Conservation (phyloP, 169 alveolate genomes). For the Babesia microti region DNA sequence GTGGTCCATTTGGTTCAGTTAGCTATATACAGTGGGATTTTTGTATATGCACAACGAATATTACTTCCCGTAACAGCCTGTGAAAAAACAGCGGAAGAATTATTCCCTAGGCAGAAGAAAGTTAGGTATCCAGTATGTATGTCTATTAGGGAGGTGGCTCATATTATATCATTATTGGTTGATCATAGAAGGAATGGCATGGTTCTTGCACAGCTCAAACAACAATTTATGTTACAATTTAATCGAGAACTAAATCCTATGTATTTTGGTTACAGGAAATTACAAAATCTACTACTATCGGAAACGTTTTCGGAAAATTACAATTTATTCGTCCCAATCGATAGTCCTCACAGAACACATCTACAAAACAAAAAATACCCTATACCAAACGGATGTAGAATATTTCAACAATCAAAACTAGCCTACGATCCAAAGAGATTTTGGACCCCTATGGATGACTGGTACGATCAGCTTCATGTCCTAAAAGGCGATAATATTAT, state of each 20-base stretch:
- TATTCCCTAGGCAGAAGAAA: conserved; percentile 51
- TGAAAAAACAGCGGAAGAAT: conserved; percentile 63
- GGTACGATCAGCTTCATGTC: conserved; percentile 37
- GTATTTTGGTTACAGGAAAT: conserved; percentile 52
- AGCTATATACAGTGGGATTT: conserved; percentile 60
- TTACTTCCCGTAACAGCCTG: conserved; percentile 62
- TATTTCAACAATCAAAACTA: conserved; percentile 44
- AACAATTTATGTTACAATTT: conserved; percentile 57
- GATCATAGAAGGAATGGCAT: conserved; percentile 55
- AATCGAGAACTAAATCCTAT: conserved; percentile 57
- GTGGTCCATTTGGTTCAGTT: conserved; percentile 61
- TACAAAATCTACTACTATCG: conserved; percentile 54
- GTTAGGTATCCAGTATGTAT: conserved; percentile 47
- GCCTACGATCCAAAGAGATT: conserved; percentile 26
- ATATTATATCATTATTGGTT: conserved; percentile 52
- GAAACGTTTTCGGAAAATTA: conserved; percentile 42
- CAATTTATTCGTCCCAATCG: conserved; percentile 53
- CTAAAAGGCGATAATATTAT: too few relatives aligned
- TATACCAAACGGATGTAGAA: conserved; percentile 50
- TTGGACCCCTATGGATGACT: conserved; percentile 28
- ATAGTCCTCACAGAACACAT: conserved; percentile 59
- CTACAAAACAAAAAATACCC: conserved; percentile 50
- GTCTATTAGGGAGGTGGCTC: conserved; percentile 47
- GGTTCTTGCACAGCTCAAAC: conserved; percentile 61
- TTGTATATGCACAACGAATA: conserved; percentile 61